Percentiles rank a stretch among this genome's conserved stretches.
Evolutionary conservation across 1,284 basidiomycete species (phyloP).

Genomic region (Mycena sp.): DNA sequence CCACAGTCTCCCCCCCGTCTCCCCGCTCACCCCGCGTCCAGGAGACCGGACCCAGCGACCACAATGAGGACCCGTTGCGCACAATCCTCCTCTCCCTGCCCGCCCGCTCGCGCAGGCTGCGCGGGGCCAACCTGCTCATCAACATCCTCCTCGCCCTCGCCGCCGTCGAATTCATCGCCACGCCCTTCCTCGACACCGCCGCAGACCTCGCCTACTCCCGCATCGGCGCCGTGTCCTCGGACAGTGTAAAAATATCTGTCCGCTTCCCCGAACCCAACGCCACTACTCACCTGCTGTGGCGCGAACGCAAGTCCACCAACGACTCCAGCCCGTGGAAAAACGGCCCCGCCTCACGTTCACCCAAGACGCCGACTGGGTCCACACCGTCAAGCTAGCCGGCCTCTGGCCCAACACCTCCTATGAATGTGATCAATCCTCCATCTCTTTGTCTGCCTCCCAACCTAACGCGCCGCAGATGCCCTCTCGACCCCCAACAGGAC

Average conservation of each 20-base stretch:
- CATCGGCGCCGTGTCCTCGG: conserved; percentile 74
- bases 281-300: conserved; percentile 56
- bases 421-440: conserved; percentile 63
- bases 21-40: too few relatives aligned
- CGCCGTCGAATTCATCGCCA: conserved; percentile 58
- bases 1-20: not conserved
- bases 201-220: conserved; percentile 68
- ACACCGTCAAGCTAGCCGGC: conserved; percentile 61
- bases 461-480: conserved; percentile 38
- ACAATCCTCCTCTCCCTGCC: conserved; percentile 57
- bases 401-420: conserved; percentile 80
- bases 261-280: conserved; percentile 60
- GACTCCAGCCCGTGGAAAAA: conserved; percentile 54
- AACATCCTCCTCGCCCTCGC: conserved; percentile 63
- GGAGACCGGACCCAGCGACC: too few relatives aligned
- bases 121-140: conserved; percentile 52
- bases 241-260: conserved; percentile 67
- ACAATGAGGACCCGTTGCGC: conserved; percentile 33
- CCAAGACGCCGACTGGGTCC: conserved; percentile 71
- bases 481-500: conserved; percentile 55
- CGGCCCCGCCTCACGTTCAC: conserved; percentile 60
- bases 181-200: conserved; percentile 64
- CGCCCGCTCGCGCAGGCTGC: conserved; percentile 48
- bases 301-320: conserved; percentile 44
- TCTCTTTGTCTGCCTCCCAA: conserved; percentile 33